Evolutionary conservation across 2,329 filamentous ascomycete genomes (phyloP).

Genomic region (Furcasterigmium sp.): DNA sequence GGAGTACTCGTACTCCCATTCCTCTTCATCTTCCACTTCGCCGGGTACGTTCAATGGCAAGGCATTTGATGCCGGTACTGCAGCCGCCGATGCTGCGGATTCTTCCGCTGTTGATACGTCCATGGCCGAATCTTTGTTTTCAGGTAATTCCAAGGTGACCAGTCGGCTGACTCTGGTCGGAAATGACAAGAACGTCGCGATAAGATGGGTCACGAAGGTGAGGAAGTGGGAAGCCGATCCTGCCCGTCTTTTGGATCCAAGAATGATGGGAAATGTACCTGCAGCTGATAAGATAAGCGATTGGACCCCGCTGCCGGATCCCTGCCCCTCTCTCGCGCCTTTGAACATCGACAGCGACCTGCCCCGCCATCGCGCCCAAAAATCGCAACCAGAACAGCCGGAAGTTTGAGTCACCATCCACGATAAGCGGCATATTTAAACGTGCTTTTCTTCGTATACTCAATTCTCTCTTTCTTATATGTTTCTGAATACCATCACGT

Average conservation of each 20-base stretch:
- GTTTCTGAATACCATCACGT: not conserved
- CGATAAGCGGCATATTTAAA: too few species aligned
- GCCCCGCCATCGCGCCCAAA: slow-evolving; percentile 14
- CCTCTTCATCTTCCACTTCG: slow-evolving; percentile 42
- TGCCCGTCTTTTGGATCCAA: not conserved
- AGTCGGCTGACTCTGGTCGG: too few species aligned
- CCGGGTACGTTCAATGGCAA: not conserved
- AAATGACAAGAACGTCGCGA: too few species aligned
- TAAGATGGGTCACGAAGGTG: too few species aligned
- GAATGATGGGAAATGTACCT: not conserved
- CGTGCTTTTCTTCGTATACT: not conserved
- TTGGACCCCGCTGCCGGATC: not conserved
- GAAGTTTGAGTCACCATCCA: slow-evolving; percentile 1
- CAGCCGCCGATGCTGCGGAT: slow-evolving; percentile 3
- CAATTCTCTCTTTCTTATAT: not conserved
- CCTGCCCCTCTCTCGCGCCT: not conserved
- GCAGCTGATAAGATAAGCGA: slow-evolving; percentile 5
- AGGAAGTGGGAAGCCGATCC: too few species aligned
- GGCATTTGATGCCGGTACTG: slow-evolving; percentile 6
- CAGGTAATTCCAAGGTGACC: too few species aligned
- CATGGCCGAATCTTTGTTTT: too few species aligned
- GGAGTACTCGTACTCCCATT: slow-evolving; percentile 66
- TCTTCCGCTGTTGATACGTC: not conserved
- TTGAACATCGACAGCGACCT: slow-evolving; percentile 3
- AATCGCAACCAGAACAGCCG: slow-evolving; percentile 4